Conservation (phyloP, 257 asterid species). For the Solanum etuberosum region DNA sequence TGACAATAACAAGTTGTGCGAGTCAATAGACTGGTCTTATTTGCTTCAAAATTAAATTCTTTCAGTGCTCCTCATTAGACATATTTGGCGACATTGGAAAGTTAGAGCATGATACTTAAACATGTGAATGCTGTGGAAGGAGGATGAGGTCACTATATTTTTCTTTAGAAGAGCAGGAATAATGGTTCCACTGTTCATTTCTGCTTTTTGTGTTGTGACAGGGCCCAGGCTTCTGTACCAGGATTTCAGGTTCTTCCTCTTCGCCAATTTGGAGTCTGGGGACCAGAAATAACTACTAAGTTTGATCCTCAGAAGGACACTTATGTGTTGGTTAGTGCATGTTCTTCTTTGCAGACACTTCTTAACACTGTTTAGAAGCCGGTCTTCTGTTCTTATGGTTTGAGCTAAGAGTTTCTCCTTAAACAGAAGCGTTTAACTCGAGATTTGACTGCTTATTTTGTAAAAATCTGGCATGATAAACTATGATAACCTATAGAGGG, state of each 20-base stretch:
- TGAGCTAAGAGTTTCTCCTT: not conserved
- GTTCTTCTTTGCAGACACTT: not conserved
- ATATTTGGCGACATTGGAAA: not conserved
- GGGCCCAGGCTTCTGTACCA: slow-evolving; percentile 73
- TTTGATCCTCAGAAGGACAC: slow-evolving; percentile 83
- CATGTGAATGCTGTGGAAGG: not conserved
- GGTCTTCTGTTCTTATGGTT: not conserved
- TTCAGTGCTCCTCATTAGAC: not conserved
- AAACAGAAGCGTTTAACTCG: not conserved
- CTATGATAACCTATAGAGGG: not conserved
- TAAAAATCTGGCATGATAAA: not conserved
- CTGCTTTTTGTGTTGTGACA: slow-evolving; percentile 17
- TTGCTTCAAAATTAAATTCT: not conserved
- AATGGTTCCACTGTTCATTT: not conserved
- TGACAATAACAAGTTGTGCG: not conserved
- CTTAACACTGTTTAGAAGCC: not conserved
- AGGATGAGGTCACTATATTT: not conserved
- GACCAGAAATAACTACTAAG: slow-evolving; percentile 61
- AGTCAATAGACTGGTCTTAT: not conserved
- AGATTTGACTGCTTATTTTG: not conserved
- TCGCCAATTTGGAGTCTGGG: slow-evolving; percentile 92
- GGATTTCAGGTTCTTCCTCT: slow-evolving; percentile 88
- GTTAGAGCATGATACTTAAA: not conserved
- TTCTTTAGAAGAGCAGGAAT: not conserved
- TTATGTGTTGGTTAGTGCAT: slow-evolving; percentile 62